Evolutionary conservation across 1,284 basidiomycete genomes (phyloP), one percentile per base, ranked within the genome.

Genomic region (Lignosus rhinocerotis): DNA sequence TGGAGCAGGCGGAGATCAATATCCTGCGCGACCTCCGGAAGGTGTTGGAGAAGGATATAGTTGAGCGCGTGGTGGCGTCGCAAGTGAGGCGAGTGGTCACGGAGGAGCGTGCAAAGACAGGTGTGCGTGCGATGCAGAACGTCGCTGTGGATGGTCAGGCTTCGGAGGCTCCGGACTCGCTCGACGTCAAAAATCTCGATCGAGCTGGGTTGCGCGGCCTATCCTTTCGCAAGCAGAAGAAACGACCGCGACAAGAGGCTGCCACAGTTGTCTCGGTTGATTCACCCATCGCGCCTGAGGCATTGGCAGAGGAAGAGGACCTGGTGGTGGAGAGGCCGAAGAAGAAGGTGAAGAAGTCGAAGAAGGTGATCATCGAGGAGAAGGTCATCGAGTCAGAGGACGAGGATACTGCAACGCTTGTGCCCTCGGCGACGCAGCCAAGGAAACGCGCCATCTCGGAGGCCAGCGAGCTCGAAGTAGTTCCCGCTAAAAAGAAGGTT

Each of bases 31-130:
- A 94, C 68, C 76, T 95, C 44, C 75, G 76, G 59, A 73, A 69
- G 3, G 65, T 84, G 51, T 76, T 94, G 52, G 78, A 86, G 71
- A 86, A 83, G 71, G 93, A 94, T 66, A 77, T 94, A 33, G 78
- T 80, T 66, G 86, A 87, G 43, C 80, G 85, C 8, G 71, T 92
- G 4, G 82, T 93, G 11, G 81, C 76, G 6, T 73, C 76, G 6
- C 83, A 85, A 41, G 66, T 93, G 46, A 76, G 81, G 60, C 76
- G 78, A 61, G 70, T 88, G 53, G 79, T 88, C 48, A 72, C 70
- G 17, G 81, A 80, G 64, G 79, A 81, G 73, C 80, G 78, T 67
- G 70, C 69, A 63, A 79, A 64, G 58, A 51, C 65, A 67, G 60
- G 61, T 43, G 55, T 55, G 59, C 70, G 66, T 53, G 51, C 51